These are phyloP conservation scores for Diplodia mutila DNA, from an alignment of 2,329 filamentous ascomycete genomes.

Conservation along the genomic window DNA sequence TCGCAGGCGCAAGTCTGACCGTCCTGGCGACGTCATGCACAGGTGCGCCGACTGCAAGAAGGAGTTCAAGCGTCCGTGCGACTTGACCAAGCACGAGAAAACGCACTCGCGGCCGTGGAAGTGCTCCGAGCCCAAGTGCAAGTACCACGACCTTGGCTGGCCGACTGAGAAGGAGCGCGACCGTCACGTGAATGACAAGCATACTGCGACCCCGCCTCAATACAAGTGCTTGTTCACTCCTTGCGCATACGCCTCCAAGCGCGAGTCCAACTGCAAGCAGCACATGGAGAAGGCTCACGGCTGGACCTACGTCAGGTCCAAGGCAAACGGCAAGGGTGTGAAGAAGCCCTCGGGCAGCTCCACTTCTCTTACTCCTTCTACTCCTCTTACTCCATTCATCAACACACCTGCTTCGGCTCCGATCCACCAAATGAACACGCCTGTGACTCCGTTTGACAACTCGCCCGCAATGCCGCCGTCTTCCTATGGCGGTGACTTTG, in stretches of 20 bases:
- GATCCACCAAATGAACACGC: conserved; percentile 34
- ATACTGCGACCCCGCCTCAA: conserved; percentile 77
- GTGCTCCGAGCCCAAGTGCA: conserved; percentile 80
- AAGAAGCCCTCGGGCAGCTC: conserved; percentile 38
- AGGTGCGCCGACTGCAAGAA: conserved; percentile 76
- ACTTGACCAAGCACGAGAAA: conserved; percentile 97
- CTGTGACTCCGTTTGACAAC: conserved; percentile 44
- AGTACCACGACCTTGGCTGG: conserved; percentile 88
- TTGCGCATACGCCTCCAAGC: conserved; percentile 93
- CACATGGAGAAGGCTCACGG: conserved; percentile 98
- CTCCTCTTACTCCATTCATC: conserved; percentile 41
- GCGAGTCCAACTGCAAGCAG: conserved; percentile 95
- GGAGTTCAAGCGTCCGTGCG: conserved; percentile 95
- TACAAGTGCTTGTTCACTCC: conserved; percentile 81
- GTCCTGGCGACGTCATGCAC: conserved; percentile 80
- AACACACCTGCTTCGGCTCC: conserved; percentile 41
- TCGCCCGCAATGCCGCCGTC: conserved; percentile 43
- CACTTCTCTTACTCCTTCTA: conserved; percentile 39
- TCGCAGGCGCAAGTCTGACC: conserved; percentile 89
- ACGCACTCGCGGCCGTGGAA: conserved; percentile 97
- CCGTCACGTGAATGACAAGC: conserved; percentile 94
- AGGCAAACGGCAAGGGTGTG: conserved; percentile 75
- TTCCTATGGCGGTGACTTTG: conserved; percentile 40
- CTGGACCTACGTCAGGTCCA: conserved; percentile 88
- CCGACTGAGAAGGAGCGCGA: conserved; percentile 98